Evolutionary conservation across 2,329 filamentous ascomycete species (phyloP).

Genomic region (Ophidiomyces ophidiicola): DNA sequence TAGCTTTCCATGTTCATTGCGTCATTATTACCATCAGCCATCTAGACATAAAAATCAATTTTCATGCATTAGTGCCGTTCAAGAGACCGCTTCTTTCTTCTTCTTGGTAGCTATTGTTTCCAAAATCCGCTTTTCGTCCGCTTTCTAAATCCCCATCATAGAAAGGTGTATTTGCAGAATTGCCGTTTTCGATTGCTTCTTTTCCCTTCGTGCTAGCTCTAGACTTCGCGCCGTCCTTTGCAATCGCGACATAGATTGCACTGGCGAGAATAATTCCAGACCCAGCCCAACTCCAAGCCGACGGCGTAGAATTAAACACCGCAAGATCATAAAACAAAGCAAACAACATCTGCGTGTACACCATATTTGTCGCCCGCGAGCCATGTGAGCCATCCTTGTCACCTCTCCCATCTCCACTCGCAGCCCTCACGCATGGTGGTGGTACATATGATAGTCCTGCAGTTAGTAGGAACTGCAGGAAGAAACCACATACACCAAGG

Average conservation of each 20-base stretch:
- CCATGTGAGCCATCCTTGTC: conserved; percentile 16
- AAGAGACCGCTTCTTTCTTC: too few relatives aligned
- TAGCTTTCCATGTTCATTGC: too few relatives aligned
- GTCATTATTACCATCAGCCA: too few relatives aligned
- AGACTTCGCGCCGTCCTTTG: conserved; percentile 39
- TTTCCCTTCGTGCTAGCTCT: too few relatives aligned
- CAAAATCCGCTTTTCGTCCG: too few relatives aligned
- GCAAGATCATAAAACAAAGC: conserved; percentile 52
- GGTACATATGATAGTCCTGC: conserved; percentile 62
- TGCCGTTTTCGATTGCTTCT: too few relatives aligned
- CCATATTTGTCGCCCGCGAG: conserved; percentile 51
- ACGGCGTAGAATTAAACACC: conserved; percentile 50
- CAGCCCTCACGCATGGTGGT: conserved; percentile 25
- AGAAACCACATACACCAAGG: conserved; percentile 62
- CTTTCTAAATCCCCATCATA: too few relatives aligned
- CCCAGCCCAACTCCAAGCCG: conserved; percentile 46
- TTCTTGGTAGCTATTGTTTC: too few relatives aligned
- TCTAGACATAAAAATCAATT: too few relatives aligned
- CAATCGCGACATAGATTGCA: conserved; percentile 52
- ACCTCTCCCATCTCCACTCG: background rate
- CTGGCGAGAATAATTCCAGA: conserved; percentile 53
- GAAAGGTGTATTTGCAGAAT: too few relatives aligned
- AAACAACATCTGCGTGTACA: conserved; percentile 60
- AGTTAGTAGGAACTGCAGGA: conserved; percentile 78
- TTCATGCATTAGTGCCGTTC: too few relatives aligned